Evolutionary conservation across 345 rosid genomes (phyloP), one percentile per base, ranked within the genome.

Genomic region (Nephelium lappaceum): DNA sequence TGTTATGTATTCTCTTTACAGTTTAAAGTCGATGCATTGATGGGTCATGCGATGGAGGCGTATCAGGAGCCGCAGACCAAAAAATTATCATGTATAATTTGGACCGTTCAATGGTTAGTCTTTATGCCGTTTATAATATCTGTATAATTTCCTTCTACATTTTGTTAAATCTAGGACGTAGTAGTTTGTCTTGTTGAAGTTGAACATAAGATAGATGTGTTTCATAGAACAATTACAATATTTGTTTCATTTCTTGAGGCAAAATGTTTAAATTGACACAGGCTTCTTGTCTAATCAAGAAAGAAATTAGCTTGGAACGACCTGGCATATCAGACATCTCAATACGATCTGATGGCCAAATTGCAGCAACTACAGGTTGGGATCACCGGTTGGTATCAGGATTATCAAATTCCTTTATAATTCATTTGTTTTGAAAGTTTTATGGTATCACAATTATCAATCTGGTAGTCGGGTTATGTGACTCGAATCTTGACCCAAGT

Each of bases 361-460:
- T 92, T 80, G 91, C 91, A 78, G 98, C 94, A 23, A 93, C 98
- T 47, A 97, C 98, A 82, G 95, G 99, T 69, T 96, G 99, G 99
- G 99, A 96, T 80, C 97, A 90, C 83, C 86, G 98, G 98, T 93
- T 84, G 27, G 86, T 78, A 41, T 39, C 47, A 71, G 68, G 23
- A 58, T 53, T 79, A 75, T 23, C 16, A 5, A 15, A 36, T 36
- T 31, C 10, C 38, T 68, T 38, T 38, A 27, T 47, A 31, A 45
- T 25, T 23, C 74, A 23, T 8, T 18, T 41, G 8, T 24, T 55
- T 67, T 80, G 58, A 25, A 8, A 27, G 16, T 64, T 64, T 62
- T 61, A 24, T 61, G 75, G 38, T n/a, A n/a, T n/a, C n/a, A n/a
- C n/a, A n/a, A n/a, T n/a, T n/a, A n/a, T n/a, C n/a, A n/a, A n/a